These are phyloP conservation scores for Picea sitchensis DNA, from an alignment of 75 land plant species.

Conservation along the genomic window DNA sequence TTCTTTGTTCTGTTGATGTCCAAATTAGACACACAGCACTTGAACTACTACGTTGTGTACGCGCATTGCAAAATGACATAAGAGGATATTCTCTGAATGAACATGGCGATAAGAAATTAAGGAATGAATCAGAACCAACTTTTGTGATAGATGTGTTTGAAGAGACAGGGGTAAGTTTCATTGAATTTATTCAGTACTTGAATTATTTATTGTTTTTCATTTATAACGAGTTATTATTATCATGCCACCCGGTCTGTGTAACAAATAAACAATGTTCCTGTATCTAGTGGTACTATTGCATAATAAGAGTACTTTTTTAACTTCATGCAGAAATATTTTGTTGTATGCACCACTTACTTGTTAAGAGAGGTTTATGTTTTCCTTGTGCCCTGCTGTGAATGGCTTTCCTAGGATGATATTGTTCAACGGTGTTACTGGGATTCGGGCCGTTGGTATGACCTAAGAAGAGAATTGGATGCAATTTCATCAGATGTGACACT, in stretches of 20 bases:
- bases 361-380: background rate
- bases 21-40: constrained; percentile 93
- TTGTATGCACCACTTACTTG: constrained; percentile 3
- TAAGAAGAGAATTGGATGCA: constrained; percentile 85
- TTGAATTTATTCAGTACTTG: background rate
- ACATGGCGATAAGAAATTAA: constrained; percentile 30
- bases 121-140: constrained; percentile 66
- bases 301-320: background rate
- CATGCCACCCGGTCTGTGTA: background rate
- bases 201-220: background rate
- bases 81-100: constrained; percentile 40
- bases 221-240: too few species aligned
- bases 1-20: constrained; percentile 89
- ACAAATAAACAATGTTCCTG: background rate
- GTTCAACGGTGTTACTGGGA: constrained; percentile 98
- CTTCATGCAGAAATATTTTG: background rate
- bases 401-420: constrained; percentile 70
- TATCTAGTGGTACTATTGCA: background rate
- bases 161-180: constrained; percentile 84
- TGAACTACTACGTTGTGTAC: constrained; percentile 89
- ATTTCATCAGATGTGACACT: constrained; percentile 79
- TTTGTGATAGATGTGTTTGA: constrained; percentile 98
- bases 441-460: constrained; percentile 87
- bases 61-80: constrained; percentile 86
- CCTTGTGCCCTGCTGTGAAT: background rate